Evolutionary conservation across 1,284 basidiomycete species (phyloP), one percentile per base, ranked within the genome.

Genomic region (Chondrostereum purpureum): DNA sequence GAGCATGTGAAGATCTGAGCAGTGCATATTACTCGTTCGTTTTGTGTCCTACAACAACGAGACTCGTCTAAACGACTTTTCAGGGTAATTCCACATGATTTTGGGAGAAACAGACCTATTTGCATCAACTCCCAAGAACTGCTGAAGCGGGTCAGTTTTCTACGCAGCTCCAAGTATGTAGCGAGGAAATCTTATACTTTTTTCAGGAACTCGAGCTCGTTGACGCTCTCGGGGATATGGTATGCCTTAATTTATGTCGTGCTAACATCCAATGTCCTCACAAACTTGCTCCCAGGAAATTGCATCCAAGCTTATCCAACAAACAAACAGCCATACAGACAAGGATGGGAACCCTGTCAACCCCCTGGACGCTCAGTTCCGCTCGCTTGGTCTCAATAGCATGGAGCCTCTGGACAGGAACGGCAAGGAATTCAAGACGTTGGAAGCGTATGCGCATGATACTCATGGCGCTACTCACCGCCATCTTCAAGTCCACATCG

Each of bases 171-270:
- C 10, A 45, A 21, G 35, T 20, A 45, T 3, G n/a, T n/a, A n/a
- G n/a, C n/a, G n/a, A n/a, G n/a, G n/a, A n/a, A n/a, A n/a, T n/a
- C n/a, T n/a, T n/a, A n/a, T n/a, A n/a, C n/a, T n/a, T n/a, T 44
- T 19, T 17, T 19, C 47, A 75, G 68, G 80, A 84, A 66, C 68
- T 84, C 17, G 78, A 81, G 17, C 70, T 83, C 13, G 77, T 83
- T 14, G 80, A 83, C 50, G 76, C 78, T 4, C 70, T 84, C 16
- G 78, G 77, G 27, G 78, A 82, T 55, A 80, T 81, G 75, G 73
- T 70, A 52, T 14, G 55, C 38, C 10, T 50, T 11, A 23, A 35
- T 18, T 2, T 39, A n/a, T 31, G 23, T 19, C 16, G 14, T 38
- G 13, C 8, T 44, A 24, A 13, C 38, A 50, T n/a, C n/a, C n/a